Conservation (phyloP, 1,284 basidiomycete genomes). For the Ceratobasidium sp. region DNA sequence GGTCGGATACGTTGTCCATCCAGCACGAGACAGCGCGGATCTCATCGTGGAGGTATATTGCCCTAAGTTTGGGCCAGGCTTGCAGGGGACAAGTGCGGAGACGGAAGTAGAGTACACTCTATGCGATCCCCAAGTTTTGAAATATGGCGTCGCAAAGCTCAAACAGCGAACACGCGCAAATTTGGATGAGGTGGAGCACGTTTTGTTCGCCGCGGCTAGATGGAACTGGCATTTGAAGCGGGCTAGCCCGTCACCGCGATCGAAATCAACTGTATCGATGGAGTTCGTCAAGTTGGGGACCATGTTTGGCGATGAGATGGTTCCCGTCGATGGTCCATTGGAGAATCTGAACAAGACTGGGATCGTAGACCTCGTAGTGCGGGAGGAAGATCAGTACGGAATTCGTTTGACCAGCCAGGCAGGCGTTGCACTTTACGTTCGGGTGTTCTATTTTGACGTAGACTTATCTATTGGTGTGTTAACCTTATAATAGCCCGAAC, state of each 20-base stretch:
- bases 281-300: constrained; percentile 48
- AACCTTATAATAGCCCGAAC: background rate
- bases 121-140: constrained; percentile 2
- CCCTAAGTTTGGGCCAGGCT: background rate
- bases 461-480: constrained; percentile 61
- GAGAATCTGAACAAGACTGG: constrained; percentile 60
- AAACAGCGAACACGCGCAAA: constrained; percentile 19
- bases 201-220: constrained; percentile 40
- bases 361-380: constrained; percentile 59
- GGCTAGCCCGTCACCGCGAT: constrained; percentile 57
- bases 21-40: constrained; percentile 37
- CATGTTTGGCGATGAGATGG: constrained; percentile 40
- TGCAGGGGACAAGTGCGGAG: background rate
- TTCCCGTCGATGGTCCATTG: constrained; percentile 54
- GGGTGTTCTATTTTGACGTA: constrained; percentile 65
- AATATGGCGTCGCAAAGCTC: constrained; percentile 17
- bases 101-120: constrained; percentile 22
- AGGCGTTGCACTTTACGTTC: constrained; percentile 64
- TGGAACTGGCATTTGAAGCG: constrained; percentile 61
- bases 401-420: constrained; percentile 62
- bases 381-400: constrained; percentile 58
- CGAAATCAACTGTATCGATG: constrained; percentile 16
- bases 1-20: constrained; percentile 31
- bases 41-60: constrained; percentile 14
- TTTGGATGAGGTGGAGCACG: constrained; percentile 22